phyloP scores from a whole-genome alignment of 345 rosid genomes.

The Carallia brachiata region DNA sequence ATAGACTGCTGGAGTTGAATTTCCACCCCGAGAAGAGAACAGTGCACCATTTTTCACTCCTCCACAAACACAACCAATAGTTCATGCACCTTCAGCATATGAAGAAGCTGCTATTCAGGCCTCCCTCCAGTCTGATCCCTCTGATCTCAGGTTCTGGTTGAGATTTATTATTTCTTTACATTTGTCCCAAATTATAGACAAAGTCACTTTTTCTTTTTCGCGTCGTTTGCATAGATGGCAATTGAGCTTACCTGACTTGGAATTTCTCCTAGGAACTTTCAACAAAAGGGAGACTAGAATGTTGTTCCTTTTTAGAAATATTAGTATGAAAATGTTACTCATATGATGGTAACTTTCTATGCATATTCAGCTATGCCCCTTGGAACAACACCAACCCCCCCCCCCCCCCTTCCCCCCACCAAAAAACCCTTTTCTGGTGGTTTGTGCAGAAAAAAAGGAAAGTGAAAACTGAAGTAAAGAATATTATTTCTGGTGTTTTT shows the following conservation, averaged over 20 bases:
- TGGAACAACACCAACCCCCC: too few species aligned
- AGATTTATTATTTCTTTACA: background rate
- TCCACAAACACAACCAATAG: conserved; percentile 83
- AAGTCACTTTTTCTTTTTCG: background rate
- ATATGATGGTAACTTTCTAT: background rate
- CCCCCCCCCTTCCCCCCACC: too few species aligned
- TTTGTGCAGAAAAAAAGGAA: too few species aligned
- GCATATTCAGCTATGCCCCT: too few species aligned
- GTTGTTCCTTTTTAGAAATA: background rate
- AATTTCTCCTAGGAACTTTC: background rate
- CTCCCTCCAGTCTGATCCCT: conserved; percentile 77
- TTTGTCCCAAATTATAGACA: background rate
- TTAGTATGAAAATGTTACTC: background rate
- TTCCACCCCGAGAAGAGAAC: conserved; percentile 84
- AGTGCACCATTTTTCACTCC: conserved; percentile 91
- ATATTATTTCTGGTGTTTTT: too few species aligned
- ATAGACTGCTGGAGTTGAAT: conserved; percentile 83
- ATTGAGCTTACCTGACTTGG: background rate
- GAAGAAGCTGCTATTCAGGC: conserved; percentile 96
- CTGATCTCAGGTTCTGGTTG: conserved; percentile 74
- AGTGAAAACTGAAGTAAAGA: too few species aligned
- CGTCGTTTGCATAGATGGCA: conserved; percentile 1
- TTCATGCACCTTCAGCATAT: conserved; percentile 47
- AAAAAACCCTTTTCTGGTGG: too few species aligned
- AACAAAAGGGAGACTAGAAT: background rate